Base-by-base conservation (phyloP, 768 basidiomycete genomes). In the Guyanaporus albipodus region DNA sequence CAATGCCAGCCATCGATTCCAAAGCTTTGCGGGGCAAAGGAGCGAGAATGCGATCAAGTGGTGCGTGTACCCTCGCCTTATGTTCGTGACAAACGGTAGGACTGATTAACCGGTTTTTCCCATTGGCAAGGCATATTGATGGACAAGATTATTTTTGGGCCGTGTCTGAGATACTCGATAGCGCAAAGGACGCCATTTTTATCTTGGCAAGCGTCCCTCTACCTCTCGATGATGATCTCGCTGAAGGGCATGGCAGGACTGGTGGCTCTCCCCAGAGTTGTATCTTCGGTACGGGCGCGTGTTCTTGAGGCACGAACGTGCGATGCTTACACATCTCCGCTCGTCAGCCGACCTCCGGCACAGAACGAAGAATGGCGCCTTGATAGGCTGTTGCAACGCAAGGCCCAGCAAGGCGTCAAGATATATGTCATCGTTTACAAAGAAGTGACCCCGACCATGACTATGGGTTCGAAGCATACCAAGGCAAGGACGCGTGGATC, bases 131-230 rank as follows among this genome's bases (percentile, higher is more conserved):
- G 84, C 91, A 93, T 61, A 77, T 95, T 38, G 94, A 95, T 57
- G 95, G 95, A 0, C 91, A 96, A 47, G 94, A 98, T 69, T 98
- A 95, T 65, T 88, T 97, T 78, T 97, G 87, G 79, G 94, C 95
- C 0, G 63, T 96, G 28, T 91, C 90, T 2, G 91, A 95, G 68
- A 74, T 94, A 67, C 74, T 97, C n/a, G 87, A 88, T 38, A 78
- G 70, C 27, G 89, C 90, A 3, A 77, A 76, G 48, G 87, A 95
- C 59, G 80, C 68, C 24, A 96, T 98, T 60, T 94, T 91, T 66
- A 96, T 98, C 53, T 57, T 88, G 53, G 93, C 85, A 45, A 6
- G 74, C 55, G 29, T 31, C 8, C 28, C 17, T 31, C 31, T 34
- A 41, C 22, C 27, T 18, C 11, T 11, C 10, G n/a, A 8, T 5